These are phyloP conservation scores for Colletotrichum chrysophilum DNA, from an alignment of 2,329 filamentous ascomycete genomes.

Conservation along the genomic window DNA sequence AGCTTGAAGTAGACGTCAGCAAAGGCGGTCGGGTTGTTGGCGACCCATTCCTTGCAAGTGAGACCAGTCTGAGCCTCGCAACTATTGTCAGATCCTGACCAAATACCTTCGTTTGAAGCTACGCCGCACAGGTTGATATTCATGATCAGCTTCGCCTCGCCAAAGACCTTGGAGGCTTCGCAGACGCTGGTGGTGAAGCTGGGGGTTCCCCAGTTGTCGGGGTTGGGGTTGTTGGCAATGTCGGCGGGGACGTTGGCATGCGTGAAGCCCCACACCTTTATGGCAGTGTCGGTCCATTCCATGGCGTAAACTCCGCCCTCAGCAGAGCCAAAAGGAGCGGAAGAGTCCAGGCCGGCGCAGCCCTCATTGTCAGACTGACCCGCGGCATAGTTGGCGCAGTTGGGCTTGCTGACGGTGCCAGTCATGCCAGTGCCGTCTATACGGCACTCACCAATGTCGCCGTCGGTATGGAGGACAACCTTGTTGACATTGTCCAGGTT, in stretches of 20 bases:
- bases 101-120: too few species aligned
- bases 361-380: conserved; percentile 43
- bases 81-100: too few species aligned
- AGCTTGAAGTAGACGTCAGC: conserved; percentile 51
- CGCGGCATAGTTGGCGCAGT: conserved; percentile 44
- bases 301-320: conserved; percentile 54
- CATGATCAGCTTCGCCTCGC: conserved; percentile 31
- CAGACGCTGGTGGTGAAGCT: conserved; percentile 29
- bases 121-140: too few species aligned
- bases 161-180: conserved; percentile 30
- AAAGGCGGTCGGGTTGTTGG: conserved; percentile 38
- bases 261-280: conserved; percentile 72
- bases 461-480: conserved; percentile 63
- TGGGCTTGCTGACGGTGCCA: conserved; percentile 34
- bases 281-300: conserved; percentile 64
- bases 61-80: conserved; percentile 23
- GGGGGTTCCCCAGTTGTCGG: conserved; percentile 30
- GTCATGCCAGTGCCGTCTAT: conserved; percentile 35
- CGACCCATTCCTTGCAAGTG: conserved; percentile 42
- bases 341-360: conserved; percentile 43
- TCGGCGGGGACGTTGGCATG: conserved; percentile 61
- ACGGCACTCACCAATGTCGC: conserved; percentile 37
- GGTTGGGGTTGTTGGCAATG: conserved; percentile 30
- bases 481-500: conserved; percentile 59
- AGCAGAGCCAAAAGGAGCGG: conserved; percentile 40